Base-by-base conservation (phyloP, 345 rosid species). In the Gynandropsis gynandra region DNA sequence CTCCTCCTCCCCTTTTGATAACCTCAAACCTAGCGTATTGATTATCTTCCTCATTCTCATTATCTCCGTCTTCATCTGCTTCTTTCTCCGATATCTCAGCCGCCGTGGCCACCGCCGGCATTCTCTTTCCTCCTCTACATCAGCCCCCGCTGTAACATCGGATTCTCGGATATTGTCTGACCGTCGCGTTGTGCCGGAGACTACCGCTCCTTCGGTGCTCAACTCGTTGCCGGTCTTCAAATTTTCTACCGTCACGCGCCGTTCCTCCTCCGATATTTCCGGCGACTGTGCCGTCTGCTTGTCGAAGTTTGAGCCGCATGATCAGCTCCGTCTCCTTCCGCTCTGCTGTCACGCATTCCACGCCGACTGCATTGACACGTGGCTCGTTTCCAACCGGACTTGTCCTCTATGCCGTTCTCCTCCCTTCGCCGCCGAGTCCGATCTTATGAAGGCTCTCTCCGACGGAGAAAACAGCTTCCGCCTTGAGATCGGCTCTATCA, bases 271-370 rank as follows among this genome's bases (percentile, higher is more conserved):
- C 36, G 61, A 63, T 0, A 46, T 19, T 12, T 60, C 77, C 48
- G 72, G 70, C 6, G 95, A 92, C 47, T 92, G 98, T 55, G 93
- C 98, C 0, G 89, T 92, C 1, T 87, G 98, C 47, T 59, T 92
- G 50, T 84, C 87, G 10, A 87, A 76, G 35, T 92, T 92, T 50
- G 82, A 80, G 50, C 65, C 73, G 20, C 69, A 76, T 4, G 95
- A 92, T 65, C 93, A 73, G 60, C 85, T 92, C 46, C 85, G 96
- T 34, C 79, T 92, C 1, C 81, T 92, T 3, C 95, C 95, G 3
- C 75, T 92, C 4, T 92, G 96, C 36, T 82, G 93, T 52, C 96
- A 92, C 53, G 98, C 96, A 7, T 92, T 92, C 50, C 98, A 92
- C 53, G 75, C 78, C 0, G 56, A 65, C 1, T 92, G 98, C 66